Conservation (phyloP, 352 stramenopile species). For the Globisporangium recalcitrans region DNA sequence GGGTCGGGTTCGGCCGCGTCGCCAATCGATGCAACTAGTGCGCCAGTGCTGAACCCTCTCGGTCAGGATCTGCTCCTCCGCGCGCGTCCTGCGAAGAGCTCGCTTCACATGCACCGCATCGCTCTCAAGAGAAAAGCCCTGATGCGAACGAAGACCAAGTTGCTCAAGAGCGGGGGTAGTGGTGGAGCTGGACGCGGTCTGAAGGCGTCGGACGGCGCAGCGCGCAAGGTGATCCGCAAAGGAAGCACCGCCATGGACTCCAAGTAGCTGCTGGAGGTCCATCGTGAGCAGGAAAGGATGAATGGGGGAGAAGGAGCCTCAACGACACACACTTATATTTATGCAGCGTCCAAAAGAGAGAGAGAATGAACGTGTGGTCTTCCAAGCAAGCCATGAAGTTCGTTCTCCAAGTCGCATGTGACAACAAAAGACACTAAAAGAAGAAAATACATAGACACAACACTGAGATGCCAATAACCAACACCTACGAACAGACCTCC, state of each 20-base stretch:
- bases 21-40: background rate
- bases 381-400: no score
- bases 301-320: background rate
- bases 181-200: constrained; percentile 19
- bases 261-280: constrained; percentile 21
- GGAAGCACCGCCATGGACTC: constrained; percentile 24
- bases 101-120: constrained; percentile 79
- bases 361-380: background rate
- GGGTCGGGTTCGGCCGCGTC: background rate
- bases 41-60: constrained; percentile 37
- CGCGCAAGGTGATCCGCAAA: constrained; percentile 53
- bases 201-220: constrained; percentile 32
- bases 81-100: constrained; percentile 60
- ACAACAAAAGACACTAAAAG: background rate
- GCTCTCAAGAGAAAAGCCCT: constrained; percentile 71
- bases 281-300: background rate
- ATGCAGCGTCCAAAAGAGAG: background rate
- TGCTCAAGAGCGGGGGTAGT: constrained; percentile 34
- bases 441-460: background rate
- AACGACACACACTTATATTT: background rate
- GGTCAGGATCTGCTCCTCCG: constrained; percentile 54
- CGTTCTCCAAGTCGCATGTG: background rate
- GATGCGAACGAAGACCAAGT: constrained; percentile 44
- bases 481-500: background rate
- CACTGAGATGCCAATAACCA: constrained; percentile 1